A percentile compares a stretch with the other conserved stretches of the same genome.
These are phyloP conservation scores for Agaricus subrufescens DNA, from an alignment of 768 basidiomycete genomes.

Conservation along the genomic window DNA sequence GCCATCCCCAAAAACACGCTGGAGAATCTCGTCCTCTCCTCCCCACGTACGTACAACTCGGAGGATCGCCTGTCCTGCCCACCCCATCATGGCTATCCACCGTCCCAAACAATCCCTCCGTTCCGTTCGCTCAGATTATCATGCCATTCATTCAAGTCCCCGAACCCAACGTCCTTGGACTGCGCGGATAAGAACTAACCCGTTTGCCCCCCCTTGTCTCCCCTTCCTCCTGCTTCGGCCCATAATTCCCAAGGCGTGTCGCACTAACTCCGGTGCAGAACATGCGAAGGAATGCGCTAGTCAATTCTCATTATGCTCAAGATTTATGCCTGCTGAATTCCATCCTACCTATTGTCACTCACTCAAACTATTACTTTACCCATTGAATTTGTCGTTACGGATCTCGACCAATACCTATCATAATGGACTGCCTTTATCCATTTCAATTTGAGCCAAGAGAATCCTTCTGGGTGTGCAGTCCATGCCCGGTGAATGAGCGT, in stretches of 20 bases:
- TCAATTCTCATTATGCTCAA: constrained; percentile 5
- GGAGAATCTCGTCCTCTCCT: not conserved
- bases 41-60: not conserved
- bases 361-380: not conserved
- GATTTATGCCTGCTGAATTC: constrained; percentile 2
- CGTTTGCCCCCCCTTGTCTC: not conserved
- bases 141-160: constrained; percentile 13
- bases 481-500: not conserved
- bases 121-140: constrained; percentile 5
- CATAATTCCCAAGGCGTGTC: constrained; percentile 10
- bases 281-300: not conserved
- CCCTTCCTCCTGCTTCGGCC: not conserved
- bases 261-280: constrained; percentile 15
- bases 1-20: not conserved
- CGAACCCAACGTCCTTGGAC: constrained; percentile 14
- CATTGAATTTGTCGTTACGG: not conserved
- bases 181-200: constrained; percentile 13
- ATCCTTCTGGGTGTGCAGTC: not conserved
- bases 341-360: constrained; percentile 4
- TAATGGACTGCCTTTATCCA: not conserved
- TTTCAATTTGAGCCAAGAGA: constrained; percentile 3
- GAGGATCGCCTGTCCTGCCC: constrained; percentile 6
- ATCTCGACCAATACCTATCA: not conserved
- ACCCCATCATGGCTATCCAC: constrained; percentile 9
- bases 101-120: constrained; percentile 3